These are phyloP conservation scores for Anthostomella pinea DNA, from an alignment of 2,329 filamentous ascomycete genomes.

Conservation along the genomic window DNA sequence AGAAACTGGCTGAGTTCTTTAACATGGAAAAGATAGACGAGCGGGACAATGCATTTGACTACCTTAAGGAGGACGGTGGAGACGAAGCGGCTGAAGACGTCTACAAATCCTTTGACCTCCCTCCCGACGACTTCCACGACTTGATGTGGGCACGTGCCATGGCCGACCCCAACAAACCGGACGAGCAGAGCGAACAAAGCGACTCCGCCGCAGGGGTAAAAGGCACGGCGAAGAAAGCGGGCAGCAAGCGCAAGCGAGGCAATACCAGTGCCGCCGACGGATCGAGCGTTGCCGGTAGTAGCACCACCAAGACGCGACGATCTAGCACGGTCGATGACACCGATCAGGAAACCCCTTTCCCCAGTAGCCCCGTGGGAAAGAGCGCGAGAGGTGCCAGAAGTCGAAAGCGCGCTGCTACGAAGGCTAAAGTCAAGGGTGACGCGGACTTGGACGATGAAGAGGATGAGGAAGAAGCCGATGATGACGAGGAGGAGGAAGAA, in stretches of 20 bases:
- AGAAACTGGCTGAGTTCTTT: constrained; percentile 79
- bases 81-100: constrained; percentile 48
- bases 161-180: constrained; percentile 47
- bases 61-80: constrained; percentile 24
- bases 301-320: constrained; percentile 40
- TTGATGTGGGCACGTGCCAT: constrained; percentile 44
- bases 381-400: constrained; percentile 42
- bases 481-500: constrained; percentile 14
- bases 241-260: constrained; percentile 44
- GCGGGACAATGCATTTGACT: constrained; percentile 62
- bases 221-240: constrained; percentile 34
- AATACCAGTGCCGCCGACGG: constrained; percentile 34
- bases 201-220: constrained; percentile 46
- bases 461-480: constrained; percentile 16
- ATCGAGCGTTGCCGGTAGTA: constrained; percentile 47
- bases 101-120: constrained; percentile 66
- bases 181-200: constrained; percentile 46
- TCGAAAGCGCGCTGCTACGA: constrained; percentile 42
- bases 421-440: constrained; percentile 36
- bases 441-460: constrained; percentile 21
- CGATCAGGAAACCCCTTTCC: constrained; percentile 44
- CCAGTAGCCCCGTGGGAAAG: constrained; percentile 38
- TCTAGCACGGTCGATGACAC: constrained; percentile 53
- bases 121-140: constrained; percentile 45
- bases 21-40: constrained; percentile 85